Conservation (phyloP, 768 basidiomycete species). For the Porphyrellus cyaneotinctus region DNA sequence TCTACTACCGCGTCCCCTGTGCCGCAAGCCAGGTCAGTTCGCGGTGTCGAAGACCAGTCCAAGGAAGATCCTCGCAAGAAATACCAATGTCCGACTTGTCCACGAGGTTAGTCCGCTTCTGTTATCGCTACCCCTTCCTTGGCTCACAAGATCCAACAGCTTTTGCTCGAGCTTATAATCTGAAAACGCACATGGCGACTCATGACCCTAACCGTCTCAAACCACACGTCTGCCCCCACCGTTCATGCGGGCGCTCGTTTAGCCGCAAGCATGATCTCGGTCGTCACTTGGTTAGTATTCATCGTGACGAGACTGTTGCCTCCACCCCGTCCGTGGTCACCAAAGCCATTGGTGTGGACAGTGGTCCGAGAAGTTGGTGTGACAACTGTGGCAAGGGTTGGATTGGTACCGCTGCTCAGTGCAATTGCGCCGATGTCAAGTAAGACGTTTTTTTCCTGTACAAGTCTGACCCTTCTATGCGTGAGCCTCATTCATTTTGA, state of each 20-base stretch:
- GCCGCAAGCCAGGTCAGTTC: constrained; percentile 35
- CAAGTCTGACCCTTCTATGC: constrained; percentile 24
- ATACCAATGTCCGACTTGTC: constrained; percentile 72
- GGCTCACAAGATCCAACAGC: constrained; percentile 40
- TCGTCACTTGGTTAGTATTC: constrained; percentile 83
- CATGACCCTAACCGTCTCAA: constrained; percentile 91
- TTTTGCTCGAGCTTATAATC: constrained; percentile 89
- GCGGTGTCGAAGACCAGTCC: constrained; percentile 38
- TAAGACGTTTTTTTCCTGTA: constrained; percentile 31
- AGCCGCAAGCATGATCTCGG: constrained; percentile 93
- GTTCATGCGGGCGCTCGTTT: constrained; percentile 84
- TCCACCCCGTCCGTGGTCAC: constrained; percentile 37
- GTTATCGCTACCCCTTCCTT: background rate
- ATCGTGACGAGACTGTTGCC: constrained; percentile 60
- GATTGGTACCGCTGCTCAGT: constrained; percentile 50
- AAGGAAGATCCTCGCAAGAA: constrained; percentile 71
- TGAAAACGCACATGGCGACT: constrained; percentile 94
- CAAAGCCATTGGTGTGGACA: constrained; percentile 65
- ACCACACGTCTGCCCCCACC: constrained; percentile 84
- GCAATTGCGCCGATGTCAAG: constrained; percentile 64
- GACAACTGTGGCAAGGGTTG: constrained; percentile 69
- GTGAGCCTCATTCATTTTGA: constrained; percentile 14
- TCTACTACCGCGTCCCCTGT: constrained; percentile 42
- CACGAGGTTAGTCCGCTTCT: constrained; percentile 49
- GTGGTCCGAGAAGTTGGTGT: constrained; percentile 64